These are phyloP conservation scores for Globisporangium echinulatum DNA, from an alignment of 352 stramenopile species.

Conservation along the genomic window DNA sequence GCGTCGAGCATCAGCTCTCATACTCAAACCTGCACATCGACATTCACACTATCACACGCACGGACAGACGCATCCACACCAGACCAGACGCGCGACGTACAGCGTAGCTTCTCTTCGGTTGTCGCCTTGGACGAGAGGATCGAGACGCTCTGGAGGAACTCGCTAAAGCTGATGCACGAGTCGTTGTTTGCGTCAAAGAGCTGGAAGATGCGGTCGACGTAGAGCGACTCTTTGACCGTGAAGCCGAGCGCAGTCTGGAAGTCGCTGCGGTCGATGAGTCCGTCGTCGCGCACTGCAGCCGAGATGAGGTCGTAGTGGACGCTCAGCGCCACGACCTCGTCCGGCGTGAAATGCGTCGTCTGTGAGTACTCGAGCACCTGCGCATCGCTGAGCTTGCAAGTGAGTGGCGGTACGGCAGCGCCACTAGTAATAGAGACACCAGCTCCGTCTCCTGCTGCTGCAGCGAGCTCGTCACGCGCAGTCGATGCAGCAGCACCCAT, in stretches of 20 bases:
- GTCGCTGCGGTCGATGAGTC: slow-evolving; percentile 68
- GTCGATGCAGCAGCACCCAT: slow-evolving; percentile 69
- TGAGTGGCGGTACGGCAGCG: slow-evolving; percentile 15
- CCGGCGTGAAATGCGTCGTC: slow-evolving; percentile 44
- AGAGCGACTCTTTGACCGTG: slow-evolving; percentile 74
- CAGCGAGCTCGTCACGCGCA: slow-evolving; percentile 37
- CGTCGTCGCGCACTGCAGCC: slow-evolving; percentile 52
- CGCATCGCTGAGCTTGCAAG: slow-evolving; percentile 47
- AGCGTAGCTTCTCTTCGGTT: slow-evolving; percentile 63
- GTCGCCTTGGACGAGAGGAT: slow-evolving; percentile 66
- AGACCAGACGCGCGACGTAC: slow-evolving; percentile 20
- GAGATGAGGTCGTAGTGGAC: slow-evolving; percentile 68
- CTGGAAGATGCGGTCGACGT: slow-evolving; percentile 78
- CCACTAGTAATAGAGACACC: neutral
- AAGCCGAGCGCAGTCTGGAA: slow-evolving; percentile 78
- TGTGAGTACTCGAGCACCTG: slow-evolving; percentile 34
- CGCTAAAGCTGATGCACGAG: slow-evolving; percentile 71
- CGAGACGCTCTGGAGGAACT: slow-evolving; percentile 74
- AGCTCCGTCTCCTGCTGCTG: neutral
- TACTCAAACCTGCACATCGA: too few species aligned
- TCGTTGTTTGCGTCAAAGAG: slow-evolving; percentile 76
- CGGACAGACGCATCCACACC: neutral
- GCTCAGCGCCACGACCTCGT: slow-evolving; percentile 55
- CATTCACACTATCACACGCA: neutral
- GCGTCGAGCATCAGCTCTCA: neutral